Evolutionary conservation across 129 eudicot genomes (phyloP).

Genomic region (Rutidosis leptorrhynchoides): DNA sequence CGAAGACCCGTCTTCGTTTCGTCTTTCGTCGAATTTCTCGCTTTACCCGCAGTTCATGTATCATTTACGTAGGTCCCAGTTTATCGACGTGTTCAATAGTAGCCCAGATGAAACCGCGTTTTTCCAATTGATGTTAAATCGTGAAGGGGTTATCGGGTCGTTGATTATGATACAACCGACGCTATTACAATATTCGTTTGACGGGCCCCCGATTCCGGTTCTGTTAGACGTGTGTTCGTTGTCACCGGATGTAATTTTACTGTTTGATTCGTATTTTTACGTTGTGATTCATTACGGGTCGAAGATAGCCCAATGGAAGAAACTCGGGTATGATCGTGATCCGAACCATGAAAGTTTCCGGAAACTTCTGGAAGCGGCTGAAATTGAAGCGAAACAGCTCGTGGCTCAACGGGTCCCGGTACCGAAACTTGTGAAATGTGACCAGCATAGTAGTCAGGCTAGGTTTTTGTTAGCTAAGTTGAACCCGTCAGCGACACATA

Average conservation of each 20-base stretch:
- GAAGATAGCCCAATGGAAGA: constrained; percentile 83
- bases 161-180: constrained; percentile 95
- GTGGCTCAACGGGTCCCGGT: constrained; percentile 79
- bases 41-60: constrained; percentile 92
- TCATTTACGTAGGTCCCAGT: constrained; percentile 83
- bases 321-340: constrained; percentile 74
- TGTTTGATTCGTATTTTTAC: constrained; percentile 83
- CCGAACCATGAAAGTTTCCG: constrained; percentile 79
- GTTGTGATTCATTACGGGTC: constrained; percentile 93
- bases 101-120: constrained; percentile 94
- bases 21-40: constrained; percentile 79
- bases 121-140: constrained; percentile 77
- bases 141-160: constrained; percentile 88
- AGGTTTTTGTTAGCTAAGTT: constrained; percentile 94
- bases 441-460: constrained; percentile 98
- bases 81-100: constrained; percentile 83
- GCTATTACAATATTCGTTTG: constrained; percentile 78
- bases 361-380: constrained; percentile 79
- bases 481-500: constrained; percentile 90
- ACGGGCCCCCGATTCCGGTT: constrained; percentile 86
- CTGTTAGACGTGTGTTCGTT: constrained; percentile 85
- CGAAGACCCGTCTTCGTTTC: constrained; percentile 89
- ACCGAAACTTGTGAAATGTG: constrained; percentile 78
- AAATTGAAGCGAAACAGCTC: constrained; percentile 74
- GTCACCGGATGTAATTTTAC: constrained; percentile 77